phyloP scores from a whole-genome alignment of 805 yeast species.

The Pichia kluyveri region DNA sequence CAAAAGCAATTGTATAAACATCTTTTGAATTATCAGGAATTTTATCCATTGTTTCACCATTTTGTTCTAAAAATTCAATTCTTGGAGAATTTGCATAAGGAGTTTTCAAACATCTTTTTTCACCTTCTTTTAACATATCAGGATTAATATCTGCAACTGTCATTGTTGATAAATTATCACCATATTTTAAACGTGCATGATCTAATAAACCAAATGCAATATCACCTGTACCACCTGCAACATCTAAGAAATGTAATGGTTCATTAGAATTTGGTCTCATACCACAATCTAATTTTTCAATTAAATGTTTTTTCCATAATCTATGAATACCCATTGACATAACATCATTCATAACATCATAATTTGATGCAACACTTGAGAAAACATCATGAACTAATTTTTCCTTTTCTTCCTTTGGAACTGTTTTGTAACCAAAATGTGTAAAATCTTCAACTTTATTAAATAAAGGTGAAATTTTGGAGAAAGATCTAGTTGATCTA shows the following conservation, averaged over 20 bases:
- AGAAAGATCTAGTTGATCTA: conserved; percentile 12
- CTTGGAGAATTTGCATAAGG: conserved; percentile 62
- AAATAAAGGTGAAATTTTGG: conserved; percentile 4
- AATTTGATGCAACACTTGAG: conserved; percentile 87
- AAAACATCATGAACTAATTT: conserved; percentile 78
- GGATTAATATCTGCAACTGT: conserved; percentile 91
- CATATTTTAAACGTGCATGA: conserved; percentile 73
- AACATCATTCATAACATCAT: conserved; percentile 96
- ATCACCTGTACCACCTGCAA: conserved; percentile 98
- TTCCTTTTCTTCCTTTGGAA: conserved; percentile 72
- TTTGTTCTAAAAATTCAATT: conserved; percentile 76
- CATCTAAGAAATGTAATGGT: conserved; percentile 85
- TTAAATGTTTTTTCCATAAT: conserved; percentile 89
- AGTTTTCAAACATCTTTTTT: conserved; percentile 52
- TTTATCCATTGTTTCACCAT: conserved; percentile 81
- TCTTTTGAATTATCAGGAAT: conserved; percentile 86
- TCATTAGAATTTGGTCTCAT: conserved; percentile 69
- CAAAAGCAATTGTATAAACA: conserved; percentile 93
- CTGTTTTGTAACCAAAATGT: conserved; percentile 87
- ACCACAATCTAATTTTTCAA: conserved; percentile 85
- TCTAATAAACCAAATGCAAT: conserved; percentile 92
- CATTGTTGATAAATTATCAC: conserved; percentile 72
- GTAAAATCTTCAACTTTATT: conserved; percentile 31
- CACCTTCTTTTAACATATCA: conserved; percentile 93
- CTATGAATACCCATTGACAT: conserved; percentile 96